Evolutionary conservation across 768 basidiomycete species (phyloP).

Genomic region (Boletus rubroflammeus): DNA sequence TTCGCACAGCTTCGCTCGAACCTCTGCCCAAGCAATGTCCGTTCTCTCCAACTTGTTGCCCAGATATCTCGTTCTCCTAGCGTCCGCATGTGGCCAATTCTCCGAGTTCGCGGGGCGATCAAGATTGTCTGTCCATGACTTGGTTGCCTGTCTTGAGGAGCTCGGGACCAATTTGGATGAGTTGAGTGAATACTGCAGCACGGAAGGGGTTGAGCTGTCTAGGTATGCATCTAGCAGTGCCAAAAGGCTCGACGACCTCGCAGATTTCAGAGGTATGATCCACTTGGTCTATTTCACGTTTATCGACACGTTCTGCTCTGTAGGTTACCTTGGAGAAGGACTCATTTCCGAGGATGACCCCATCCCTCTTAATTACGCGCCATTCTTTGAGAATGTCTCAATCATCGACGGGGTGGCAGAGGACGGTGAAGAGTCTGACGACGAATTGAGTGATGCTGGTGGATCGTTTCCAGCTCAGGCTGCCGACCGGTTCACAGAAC

Average conservation of each 20-base stretch:
- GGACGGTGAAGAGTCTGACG: slow-evolving; percentile 30
- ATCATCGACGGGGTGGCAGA: slow-evolving; percentile 24
- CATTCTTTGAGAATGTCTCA: slow-evolving; percentile 23
- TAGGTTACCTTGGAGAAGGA: slow-evolving; percentile 61
- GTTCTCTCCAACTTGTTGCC: slow-evolving; percentile 74
- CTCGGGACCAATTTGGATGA: slow-evolving; percentile 71
- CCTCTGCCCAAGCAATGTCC: slow-evolving; percentile 67
- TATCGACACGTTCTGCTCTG: slow-evolving; percentile 25
- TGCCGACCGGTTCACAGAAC: slow-evolving; percentile 24
- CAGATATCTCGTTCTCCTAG: slow-evolving; percentile 65
- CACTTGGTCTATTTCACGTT: slow-evolving; percentile 2
- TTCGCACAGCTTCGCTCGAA: slow-evolving; percentile 71
- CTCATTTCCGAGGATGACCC: slow-evolving; percentile 54
- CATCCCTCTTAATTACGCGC: slow-evolving; percentile 49
- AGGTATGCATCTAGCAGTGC: slow-evolving; percentile 63
- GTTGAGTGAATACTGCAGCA: slow-evolving; percentile 58
- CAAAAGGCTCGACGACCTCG: slow-evolving; percentile 67
- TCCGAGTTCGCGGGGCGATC: slow-evolving; percentile 73
- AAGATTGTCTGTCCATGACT: slow-evolving; percentile 55
- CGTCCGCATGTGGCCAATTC: slow-evolving; percentile 66
- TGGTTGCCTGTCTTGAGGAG: slow-evolving; percentile 65
- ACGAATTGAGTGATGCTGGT: slow-evolving; percentile 21
- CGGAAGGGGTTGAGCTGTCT: slow-evolving; percentile 66
- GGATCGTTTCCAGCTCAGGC: neutral
- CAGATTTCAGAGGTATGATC: slow-evolving; percentile 65